Base-by-base conservation (phyloP, 202 grass and related monocot species). In the Digitaria exilis region DNA sequence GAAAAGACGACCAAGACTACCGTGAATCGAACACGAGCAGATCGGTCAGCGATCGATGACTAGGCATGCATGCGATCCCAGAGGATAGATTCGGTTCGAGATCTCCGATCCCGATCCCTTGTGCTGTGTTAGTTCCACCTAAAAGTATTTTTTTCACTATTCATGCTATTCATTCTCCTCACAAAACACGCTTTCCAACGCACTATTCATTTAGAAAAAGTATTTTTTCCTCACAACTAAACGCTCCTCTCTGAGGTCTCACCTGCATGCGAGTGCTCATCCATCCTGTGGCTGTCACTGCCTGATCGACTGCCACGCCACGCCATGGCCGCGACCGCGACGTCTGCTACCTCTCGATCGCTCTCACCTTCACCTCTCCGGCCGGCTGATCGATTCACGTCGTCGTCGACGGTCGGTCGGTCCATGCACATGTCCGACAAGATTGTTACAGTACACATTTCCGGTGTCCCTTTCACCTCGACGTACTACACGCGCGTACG, bases 231-330 rank as follows among this genome's bases (percentile, higher is more conserved):
- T n/a, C n/a, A n/a, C n/a, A n/a, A n/a, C n/a, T n/a, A n/a, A n/a
- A n/a, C n/a, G n/a, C n/a, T n/a, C n/a, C n/a, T n/a, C n/a, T n/a
- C n/a, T n/a, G n/a, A n/a, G n/a, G n/a, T n/a, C n/a, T n/a, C n/a
- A n/a, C n/a, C n/a, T n/a, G n/a, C 64, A 22, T 67, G 34, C 64
- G 63, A 66, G 63, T 41, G 63, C 63, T 66, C 63, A 41, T n/a
- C 63, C 5, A 43, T 10, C 43, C 43, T 1, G 14, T 45, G 22
- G 22, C 65, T 46, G 42, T 48, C 67, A 28, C 41, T 44, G 24
- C 67, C 67, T 70, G 67, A 45, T 22, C 1, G 35, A 44, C 65
- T 5, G 15, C 68, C 24, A 69, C 66, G 42, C 42, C 67, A 70
- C 67, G 67, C 67, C 41, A 44, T 5, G 66, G 15, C 18, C 3